Conservation (phyloP, 805 yeast species). For the Cyberlindnera lachancei region DNA sequence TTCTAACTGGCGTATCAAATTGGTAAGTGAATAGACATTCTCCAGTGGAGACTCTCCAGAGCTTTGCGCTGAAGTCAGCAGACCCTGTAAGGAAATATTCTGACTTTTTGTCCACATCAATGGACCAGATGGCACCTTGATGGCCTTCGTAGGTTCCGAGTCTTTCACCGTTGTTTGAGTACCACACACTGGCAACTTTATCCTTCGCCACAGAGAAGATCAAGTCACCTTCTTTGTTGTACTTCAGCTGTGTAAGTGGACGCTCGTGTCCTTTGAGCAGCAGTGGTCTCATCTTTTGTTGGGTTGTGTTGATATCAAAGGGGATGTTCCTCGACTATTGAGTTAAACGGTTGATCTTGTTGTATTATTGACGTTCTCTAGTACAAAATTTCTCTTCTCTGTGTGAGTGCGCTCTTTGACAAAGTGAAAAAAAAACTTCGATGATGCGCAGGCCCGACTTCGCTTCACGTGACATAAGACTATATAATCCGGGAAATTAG, state of each 20-base stretch:
- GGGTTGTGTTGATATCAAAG: too few species aligned
- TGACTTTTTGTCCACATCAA: slow-evolving; percentile 74
- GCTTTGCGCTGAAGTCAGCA: slow-evolving; percentile 78
- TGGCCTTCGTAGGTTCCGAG: slow-evolving; percentile 88
- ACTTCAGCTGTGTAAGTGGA: slow-evolving; percentile 93
- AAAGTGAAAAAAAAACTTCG: slow-evolving; percentile 3
- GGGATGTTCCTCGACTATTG: too few species aligned
- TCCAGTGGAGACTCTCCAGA: slow-evolving; percentile 83
- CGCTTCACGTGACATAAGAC: too few species aligned
- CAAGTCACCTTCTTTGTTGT: slow-evolving; percentile 91
- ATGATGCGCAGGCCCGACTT: not conserved
- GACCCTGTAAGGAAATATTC: slow-evolving; percentile 76
- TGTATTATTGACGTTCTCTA: too few species aligned
- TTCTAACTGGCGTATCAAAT: slow-evolving; percentile 79
- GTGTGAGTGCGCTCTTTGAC: not conserved
- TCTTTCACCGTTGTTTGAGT: slow-evolving; percentile 91
- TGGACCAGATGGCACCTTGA: slow-evolving; percentile 90
- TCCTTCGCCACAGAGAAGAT: slow-evolving; percentile 91
- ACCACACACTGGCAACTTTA: slow-evolving; percentile 86
- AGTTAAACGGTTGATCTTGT: not conserved
- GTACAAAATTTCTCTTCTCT: not conserved
- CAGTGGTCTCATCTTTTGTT: slow-evolving; percentile 59
- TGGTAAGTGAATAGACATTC: slow-evolving; percentile 65
- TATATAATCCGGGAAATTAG: too few species aligned
- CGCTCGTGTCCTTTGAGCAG: slow-evolving; percentile 93